Percentiles rank a stretch among this genome's conserved stretches.
Evolutionary conservation across 495 filamentous ascomycete genomes (phyloP).

Genomic region (Neurospora pannonica): DNA sequence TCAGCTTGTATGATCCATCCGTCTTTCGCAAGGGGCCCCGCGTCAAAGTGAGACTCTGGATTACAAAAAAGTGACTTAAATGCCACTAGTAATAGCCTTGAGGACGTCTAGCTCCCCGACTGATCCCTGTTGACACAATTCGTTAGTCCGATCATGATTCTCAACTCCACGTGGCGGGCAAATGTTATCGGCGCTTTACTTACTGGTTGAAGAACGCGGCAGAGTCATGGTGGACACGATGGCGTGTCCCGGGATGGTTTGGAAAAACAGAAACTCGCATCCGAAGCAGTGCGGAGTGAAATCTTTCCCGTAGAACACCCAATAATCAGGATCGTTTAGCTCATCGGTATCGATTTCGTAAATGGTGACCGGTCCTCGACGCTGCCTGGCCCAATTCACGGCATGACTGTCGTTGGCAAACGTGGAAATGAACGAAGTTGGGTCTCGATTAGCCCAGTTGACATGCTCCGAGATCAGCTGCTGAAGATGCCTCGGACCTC

Average conservation of each 20-base stretch:
- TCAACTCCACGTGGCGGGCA: not conserved
- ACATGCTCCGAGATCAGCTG: not conserved
- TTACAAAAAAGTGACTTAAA: not conserved
- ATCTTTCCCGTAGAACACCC: not conserved
- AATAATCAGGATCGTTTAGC: not conserved
- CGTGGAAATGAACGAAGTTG: not conserved
- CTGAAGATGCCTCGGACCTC: not conserved
- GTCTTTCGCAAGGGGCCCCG: not conserved
- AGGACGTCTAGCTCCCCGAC: not conserved
- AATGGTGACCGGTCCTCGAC: not conserved
- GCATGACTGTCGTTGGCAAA: not conserved
- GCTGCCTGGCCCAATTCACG: not conserved
- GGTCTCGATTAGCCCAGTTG: not conserved
- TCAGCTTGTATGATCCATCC: not conserved
- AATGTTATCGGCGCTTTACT: not conserved
- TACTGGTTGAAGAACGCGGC: not conserved
- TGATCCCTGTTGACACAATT: not conserved
- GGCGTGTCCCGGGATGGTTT: not conserved
- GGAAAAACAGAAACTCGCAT: not conserved
- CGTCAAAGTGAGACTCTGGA: not conserved
- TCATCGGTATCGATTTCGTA: not conserved
- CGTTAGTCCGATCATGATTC: not conserved
- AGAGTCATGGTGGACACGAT: not conserved
- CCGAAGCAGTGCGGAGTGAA: not conserved
- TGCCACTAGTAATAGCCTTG: not conserved